Percentiles rank a stretch among this genome's conserved stretches.
Evolutionary conservation across 805 yeast species (phyloP).

Genomic region (Metschnikowia borealis): DNA sequence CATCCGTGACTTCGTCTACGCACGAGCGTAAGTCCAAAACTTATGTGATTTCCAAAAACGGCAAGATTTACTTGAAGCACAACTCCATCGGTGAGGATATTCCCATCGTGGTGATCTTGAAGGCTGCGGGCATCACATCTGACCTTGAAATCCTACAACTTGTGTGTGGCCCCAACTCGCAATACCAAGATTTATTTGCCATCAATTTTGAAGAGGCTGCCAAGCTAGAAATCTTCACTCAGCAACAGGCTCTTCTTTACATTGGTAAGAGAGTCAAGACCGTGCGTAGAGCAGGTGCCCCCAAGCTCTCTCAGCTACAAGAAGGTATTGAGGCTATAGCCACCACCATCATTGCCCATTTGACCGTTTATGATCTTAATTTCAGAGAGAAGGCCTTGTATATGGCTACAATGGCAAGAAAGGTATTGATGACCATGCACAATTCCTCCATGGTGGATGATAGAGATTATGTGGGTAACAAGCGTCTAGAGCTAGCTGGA

Average conservation of each 20-base stretch:
- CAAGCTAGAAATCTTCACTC: conserved; percentile 78
- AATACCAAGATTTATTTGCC: conserved; percentile 88
- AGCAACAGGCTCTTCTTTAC: conserved; percentile 88
- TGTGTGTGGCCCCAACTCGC: conserved; percentile 86
- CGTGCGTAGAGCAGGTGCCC: conserved; percentile 78
- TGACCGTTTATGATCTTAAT: conserved; percentile 77
- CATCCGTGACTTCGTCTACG: conserved; percentile 95
- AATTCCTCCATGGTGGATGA: conserved; percentile 96
- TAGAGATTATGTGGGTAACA: conserved; percentile 97
- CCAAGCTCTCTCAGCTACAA: conserved; percentile 74
- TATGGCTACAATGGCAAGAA: conserved; percentile 92
- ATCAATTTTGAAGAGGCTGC: conserved; percentile 94
- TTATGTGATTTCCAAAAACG: conserved; percentile 89
- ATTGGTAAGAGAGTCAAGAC: conserved; percentile 91
- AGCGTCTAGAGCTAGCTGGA: conserved; percentile 94
- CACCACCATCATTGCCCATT: conserved; percentile 92
- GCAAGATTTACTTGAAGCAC: conserved; percentile 84
- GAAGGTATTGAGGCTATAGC: conserved; percentile 98
- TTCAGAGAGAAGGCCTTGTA: conserved; percentile 93
- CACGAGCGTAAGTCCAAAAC: conserved; percentile 98
- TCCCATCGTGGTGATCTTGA: conserved; percentile 87
- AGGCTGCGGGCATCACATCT: conserved; percentile 91
- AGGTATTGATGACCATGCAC: conserved; percentile 93
- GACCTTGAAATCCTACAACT: conserved; percentile 91
- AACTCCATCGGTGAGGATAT: conserved; percentile 93